phyloP scores from a whole-genome alignment of 768 basidiomycete species.

The Hypholoma sublateritium region DNA sequence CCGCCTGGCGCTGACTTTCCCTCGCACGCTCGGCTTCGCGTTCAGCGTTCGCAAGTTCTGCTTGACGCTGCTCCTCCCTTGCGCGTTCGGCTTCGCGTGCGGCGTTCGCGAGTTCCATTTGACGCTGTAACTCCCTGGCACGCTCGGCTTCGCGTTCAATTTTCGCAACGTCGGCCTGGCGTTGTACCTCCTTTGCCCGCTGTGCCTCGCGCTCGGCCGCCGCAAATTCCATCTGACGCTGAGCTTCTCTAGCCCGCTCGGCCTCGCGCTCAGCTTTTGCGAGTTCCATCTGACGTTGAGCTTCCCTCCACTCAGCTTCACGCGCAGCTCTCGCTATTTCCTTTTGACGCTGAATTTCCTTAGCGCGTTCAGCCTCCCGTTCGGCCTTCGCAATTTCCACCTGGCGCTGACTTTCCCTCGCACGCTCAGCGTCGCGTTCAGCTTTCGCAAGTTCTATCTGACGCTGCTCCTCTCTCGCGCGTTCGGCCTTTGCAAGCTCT shows the following conservation, averaged over 20 bases:
- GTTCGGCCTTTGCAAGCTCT: not conserved
- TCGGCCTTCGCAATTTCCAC: not conserved
- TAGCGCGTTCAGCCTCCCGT: not conserved
- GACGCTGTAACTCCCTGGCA: not conserved
- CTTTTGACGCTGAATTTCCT: not conserved
- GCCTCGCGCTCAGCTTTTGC: not conserved
- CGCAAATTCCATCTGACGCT: not conserved
- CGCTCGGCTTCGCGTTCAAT: slow-evolving; percentile 9
- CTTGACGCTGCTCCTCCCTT: not conserved
- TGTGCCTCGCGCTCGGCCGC: not conserved
- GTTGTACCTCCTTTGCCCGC: not conserved
- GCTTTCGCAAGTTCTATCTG: not conserved
- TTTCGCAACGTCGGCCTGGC: not conserved
- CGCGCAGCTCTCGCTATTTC: not conserved
- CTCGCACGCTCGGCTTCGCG: slow-evolving; percentile 6
- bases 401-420: not conserved
- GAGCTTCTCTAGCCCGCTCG: not conserved
- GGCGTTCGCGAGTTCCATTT: not conserved
- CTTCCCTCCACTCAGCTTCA: not conserved
- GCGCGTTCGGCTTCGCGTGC: slow-evolving; percentile 13
- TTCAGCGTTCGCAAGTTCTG: slow-evolving; percentile 3
- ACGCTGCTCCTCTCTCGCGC: not conserved
- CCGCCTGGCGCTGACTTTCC: not conserved
- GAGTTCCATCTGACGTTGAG: not conserved
- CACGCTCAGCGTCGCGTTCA: not conserved